Base-by-base conservation (phyloP, 345 rosid species). In the Eucalyptus paniculata region DNA sequence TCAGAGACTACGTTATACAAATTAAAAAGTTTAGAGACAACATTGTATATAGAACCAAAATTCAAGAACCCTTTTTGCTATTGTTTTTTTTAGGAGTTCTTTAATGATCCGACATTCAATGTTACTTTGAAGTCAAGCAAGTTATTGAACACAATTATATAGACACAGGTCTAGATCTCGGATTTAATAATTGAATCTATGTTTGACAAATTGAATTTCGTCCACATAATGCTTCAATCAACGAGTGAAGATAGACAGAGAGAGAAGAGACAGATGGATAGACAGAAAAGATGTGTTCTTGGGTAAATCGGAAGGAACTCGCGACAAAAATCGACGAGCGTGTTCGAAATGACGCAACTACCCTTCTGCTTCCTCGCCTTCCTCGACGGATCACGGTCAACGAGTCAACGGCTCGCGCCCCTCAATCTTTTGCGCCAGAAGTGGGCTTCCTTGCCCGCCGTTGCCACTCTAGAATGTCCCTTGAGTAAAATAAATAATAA, bases 11-110 rank as follows among this genome's bases (percentile, higher is more conserved):
- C 1, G 3, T 4, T 32, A 2, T 5, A 8, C 2, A 16, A 16
- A n/a, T 14, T 7, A 30, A 65, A 65, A 65, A 14, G 0, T 15
- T 15, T 0, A 8, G 0, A 14, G 0, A 30, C 1, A 0, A n/a
- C 2, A n/a, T 16, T 7, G 10, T 3, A 16, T 8, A 17, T 1
- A 5, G 0, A 18, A 32, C 1, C 4, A 8, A 67, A 67, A 8
- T 16, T 67, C 1, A 65, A 7, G 1, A 4, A 6, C 6, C 12
- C 4, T n/a, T 4, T 0, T 0, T n/a, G 11, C 6, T 15, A 8
- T 8, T 62, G 0, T 24, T 12, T 24, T 12, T 60, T 26, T 28
- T 28, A 6, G 1, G 34, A 60, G 32, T 60, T 28, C 4, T 26
- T 60, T 60, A 60, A 60, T 60, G 69, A 60, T 30, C 16, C 16